phyloP scores from a whole-genome alignment of 2,329 filamentous ascomycete species.

The Teratosphaeriaceae sp. region DNA sequence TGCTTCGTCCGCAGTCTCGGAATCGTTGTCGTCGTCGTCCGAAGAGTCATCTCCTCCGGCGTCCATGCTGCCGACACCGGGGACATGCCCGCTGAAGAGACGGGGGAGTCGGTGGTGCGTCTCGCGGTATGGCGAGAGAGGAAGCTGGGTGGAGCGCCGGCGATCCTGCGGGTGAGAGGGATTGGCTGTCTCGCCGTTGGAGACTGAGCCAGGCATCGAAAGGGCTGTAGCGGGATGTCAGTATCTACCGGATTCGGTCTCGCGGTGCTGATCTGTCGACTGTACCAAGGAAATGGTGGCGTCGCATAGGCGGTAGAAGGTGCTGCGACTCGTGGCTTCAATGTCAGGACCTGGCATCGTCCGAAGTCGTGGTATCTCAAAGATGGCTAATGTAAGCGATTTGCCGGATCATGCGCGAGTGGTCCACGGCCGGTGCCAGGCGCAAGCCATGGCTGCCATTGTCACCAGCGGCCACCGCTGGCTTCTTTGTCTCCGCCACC shows the following conservation, averaged over 20 bases:
- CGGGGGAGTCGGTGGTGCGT: constrained; percentile 7
- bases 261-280: not conserved
- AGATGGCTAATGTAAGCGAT: not conserved
- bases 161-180: not conserved
- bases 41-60: constrained; percentile 4
- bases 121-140: not conserved
- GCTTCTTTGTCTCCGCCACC: constrained; percentile 1
- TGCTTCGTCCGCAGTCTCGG: no score
- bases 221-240: constrained; percentile 3
- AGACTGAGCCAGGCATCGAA: constrained; percentile 7
- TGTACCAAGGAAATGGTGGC: constrained; percentile 9
- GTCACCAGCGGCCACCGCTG: not conserved
- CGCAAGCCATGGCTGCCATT: constrained; percentile 5
- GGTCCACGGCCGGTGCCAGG: not conserved
- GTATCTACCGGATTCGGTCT: not conserved
- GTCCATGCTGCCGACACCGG: not conserved
- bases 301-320: constrained; percentile 9
- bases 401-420: not conserved
- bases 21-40: not conserved
- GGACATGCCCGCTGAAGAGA: constrained; percentile 8
- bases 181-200: not conserved
- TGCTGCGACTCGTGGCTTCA: not conserved
- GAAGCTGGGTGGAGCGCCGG: constrained; percentile 2
- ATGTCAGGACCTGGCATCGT: not conserved
- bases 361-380: not conserved